Percentiles rank a stretch among this genome's conserved stretches.
These are phyloP conservation scores for Euphrasia arctica DNA, from an alignment of 305 asterid species.

Conservation along the genomic window DNA sequence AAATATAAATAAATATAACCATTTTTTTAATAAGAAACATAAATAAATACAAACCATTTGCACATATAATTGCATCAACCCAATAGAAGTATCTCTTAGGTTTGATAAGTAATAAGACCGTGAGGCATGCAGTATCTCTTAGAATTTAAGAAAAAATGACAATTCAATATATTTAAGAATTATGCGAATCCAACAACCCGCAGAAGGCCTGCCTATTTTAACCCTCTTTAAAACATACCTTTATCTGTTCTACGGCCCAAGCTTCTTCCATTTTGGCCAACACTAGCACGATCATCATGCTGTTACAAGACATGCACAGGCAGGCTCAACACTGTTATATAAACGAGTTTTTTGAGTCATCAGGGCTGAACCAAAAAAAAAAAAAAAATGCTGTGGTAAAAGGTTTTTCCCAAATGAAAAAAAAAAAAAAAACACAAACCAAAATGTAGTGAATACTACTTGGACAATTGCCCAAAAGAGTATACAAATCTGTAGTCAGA, in stretches of 20 bases:
- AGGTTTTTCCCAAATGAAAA: slow-evolving; percentile 13
- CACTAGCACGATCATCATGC: slow-evolving; percentile 86
- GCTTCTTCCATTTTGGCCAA: slow-evolving; percentile 68
- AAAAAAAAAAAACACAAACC: not conserved
- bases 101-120: not conserved
- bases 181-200: not conserved
- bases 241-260: slow-evolving; percentile 38
- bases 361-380: not conserved
- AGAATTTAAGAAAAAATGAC: not conserved
- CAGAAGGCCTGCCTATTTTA: no score
- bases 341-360: slow-evolving; percentile 10
- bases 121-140: not conserved
- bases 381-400: slow-evolving; percentile 13
- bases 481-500: not conserved
- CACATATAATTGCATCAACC: not conserved
- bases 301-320: slow-evolving; percentile 91
- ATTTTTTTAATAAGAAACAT: not conserved
- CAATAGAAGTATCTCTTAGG: not conserved
- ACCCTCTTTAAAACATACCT: slow-evolving; percentile 42
- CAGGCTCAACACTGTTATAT: slow-evolving; percentile 85
- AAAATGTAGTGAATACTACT: not conserved
- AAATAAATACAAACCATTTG: not conserved
- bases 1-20: not conserved
- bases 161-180: not conserved
- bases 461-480: not conserved